Base-by-base conservation (phyloP, 768 basidiomycete genomes). In the Rhodotorula kratochvilovae region DNA sequence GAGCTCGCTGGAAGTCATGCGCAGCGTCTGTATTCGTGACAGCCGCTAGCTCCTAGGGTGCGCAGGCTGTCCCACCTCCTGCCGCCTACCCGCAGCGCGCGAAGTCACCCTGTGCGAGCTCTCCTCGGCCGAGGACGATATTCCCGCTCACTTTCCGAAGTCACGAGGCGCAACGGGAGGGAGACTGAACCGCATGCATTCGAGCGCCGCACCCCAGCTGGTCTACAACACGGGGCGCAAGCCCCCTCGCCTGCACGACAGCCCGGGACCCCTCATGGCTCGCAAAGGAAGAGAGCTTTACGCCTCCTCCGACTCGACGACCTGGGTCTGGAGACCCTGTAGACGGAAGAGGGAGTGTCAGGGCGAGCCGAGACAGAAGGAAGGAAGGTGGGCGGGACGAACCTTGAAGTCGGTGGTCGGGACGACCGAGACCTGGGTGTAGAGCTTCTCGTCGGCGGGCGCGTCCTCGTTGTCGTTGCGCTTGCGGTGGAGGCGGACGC, bases 401-500 rank as follows among this genome's bases (percentile, higher is more conserved):
- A 59, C 88, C 92, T 94, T 77, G 55, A 76, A 66, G 17, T 43
- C 66, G 59, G 74, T 73, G 68, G 66, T 57, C 46, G 66, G 62
- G 67, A 72, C 58, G 53, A 66, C 61, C 54, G 76, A 58, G 54
- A 66, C 66, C 48, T 60, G 59, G 50, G 69, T 53, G 51, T 55
- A 71, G 42, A 63, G 51, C 71, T 61, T 76, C 54, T 61, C 71
- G 66, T 55, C 73, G 50, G 89, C 84, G 94, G 96, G 86, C 95
- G 96, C 95, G 78, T 89, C 90, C 85, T 99, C 95, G 78, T 97
- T 94, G 82, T 99, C 95, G 82, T 98, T 98, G 79, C 96, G 90
- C 88, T 79, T 81, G 92, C 91, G 89, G 85, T 96, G 93, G 70
- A 98, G 89, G 81, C 91, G 89, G 61, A 99, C 88, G 68, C 96